Evolutionary conservation across 345 rosid species (phyloP), one percentile per base, ranked within the genome.

Genomic region (Lagerstroemia speciosa): DNA sequence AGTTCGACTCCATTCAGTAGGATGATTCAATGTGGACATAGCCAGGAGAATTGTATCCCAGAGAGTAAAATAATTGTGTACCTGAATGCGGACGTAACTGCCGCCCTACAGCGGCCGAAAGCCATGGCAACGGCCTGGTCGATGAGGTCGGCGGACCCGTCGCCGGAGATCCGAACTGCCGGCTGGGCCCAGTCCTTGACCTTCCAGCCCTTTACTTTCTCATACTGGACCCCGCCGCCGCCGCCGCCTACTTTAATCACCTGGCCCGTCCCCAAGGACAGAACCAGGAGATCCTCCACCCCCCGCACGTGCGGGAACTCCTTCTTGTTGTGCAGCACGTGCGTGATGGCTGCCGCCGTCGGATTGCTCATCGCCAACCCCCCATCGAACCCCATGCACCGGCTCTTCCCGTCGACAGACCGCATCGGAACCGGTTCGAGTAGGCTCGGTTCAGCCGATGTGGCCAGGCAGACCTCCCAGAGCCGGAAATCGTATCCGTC

Each of bases 51-150:
- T n/a, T n/a, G n/a, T n/a, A n/a, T n/a, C n/a, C n/a, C n/a, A 43
- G 4, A 43, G 4, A 12, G 16, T 48, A 48, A 48, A 24, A 58
- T 58, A 2, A 26, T 0, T 7, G 10, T 38, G 19, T 68, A 73
- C 77, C 77, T 74, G 77, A 65, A 74, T 74, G 50, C 77, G 71
- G 30, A 88, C 87, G 32, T 94, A 94, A 80, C 88, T 88, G 64
- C 81, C 81, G 90, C 81, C 69, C 85, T 74, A 58, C 80, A 74
- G 70, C 86, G 96, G 31, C 91, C 95, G 74, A 91, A 91, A 10
- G 95, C 95, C 93, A 88, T 83, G 50, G 95, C 95, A 38, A 94
- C 90, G 34, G 99, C 89, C 77, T 94, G 99, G 83, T 94, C 99
- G 32, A 89, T 93, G 31, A 89, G 73, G 70, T 93, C 97, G 0